Evolutionary conservation across 2,329 filamentous ascomycete species (phyloP), one percentile per base, ranked within the genome.

Genomic region (Colletotrichum ledebouriae): DNA sequence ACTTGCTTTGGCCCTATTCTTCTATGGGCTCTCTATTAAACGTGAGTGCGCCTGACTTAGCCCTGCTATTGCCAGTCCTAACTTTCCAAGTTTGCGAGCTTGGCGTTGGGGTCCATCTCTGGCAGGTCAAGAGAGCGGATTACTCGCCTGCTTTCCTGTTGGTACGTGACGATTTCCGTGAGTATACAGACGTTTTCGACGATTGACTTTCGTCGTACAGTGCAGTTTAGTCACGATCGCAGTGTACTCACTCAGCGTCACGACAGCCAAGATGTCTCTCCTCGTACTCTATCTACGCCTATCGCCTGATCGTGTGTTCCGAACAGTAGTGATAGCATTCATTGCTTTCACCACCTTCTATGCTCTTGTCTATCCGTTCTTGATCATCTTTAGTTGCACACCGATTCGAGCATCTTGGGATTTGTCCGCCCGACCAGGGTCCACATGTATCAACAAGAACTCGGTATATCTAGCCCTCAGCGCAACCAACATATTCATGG

Each of bases 261-360:
- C 63, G n/a, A 68, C 61, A 17, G 63, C 70, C 29, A 71, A 71
- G 15, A 47, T 71, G 39, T 71, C 70, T 9, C 64, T 71, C 1
- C 67, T 71, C 10, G 57, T 67, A 12, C 47, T 71, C 2, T 70
- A 70, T 37, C 46, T 68, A n/a, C 70, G 70, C 15, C 59, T 71
- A 9, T 69, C 70, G 77, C 76, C 76, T 1, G 71, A 72, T 5
- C 73, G 72, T 17, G 73, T 73, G 42, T 77, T 78, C 64, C 76
- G 75, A 9, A 73, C 70, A 34, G 70, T 77, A n/a, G 76, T 79
- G 13, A 56, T 74, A 20, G 58, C 72, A 6, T 71, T 80, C 29
- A 75, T 74, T 1, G 67, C 63, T 10, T 33, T 80, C 34, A 75
- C 80, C 37, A 71, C 74, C 13, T 44, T 76, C 22, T 76, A 76